A percentile compares a stretch with the other conserved stretches of the same genome.
These are phyloP conservation scores for Litsea cubeba DNA, from an alignment of 164 flowering plant genomes.

Conservation along the genomic window DNA sequence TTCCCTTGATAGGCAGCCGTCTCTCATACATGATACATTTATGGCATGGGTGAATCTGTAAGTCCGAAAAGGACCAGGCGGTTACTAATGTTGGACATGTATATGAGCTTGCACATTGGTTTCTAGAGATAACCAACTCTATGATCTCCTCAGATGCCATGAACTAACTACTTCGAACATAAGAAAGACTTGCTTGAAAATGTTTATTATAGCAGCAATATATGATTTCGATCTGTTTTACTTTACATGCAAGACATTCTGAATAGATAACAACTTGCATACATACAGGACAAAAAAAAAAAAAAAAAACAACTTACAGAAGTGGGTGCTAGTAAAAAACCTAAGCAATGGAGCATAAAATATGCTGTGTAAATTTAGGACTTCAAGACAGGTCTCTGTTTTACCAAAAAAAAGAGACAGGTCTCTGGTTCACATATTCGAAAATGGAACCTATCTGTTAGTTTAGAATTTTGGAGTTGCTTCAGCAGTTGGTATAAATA, in stretches of 20 bases:
- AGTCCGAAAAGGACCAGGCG: too few relatives aligned
- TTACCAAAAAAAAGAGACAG: constrained; percentile 34
- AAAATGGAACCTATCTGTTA: constrained; percentile 86
- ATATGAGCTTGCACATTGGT: neutral
- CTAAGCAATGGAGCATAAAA: constrained; percentile 90
- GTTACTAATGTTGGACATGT: too few relatives aligned
- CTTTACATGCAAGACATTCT: neutral
- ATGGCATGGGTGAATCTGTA: too few relatives aligned
- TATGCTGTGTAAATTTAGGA: constrained; percentile 67
- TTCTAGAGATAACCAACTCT: constrained; percentile 63
- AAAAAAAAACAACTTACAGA: constrained; percentile 48
- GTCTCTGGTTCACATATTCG: constrained; percentile 79
- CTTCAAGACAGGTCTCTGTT: constrained; percentile 79
- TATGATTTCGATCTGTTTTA: neutral
- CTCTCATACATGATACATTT: too few relatives aligned
- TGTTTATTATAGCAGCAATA: neutral
- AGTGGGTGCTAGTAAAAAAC: constrained; percentile 84
- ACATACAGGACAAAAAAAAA: neutral
- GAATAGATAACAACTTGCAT: neutral
- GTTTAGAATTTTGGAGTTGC: neutral
- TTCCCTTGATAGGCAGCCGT: too few relatives aligned
- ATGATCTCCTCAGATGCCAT: constrained; percentile 82
- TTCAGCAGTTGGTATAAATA: neutral
- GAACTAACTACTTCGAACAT: constrained; percentile 87
- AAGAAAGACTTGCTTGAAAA: constrained; percentile 62